A percentile compares a stretch with the other conserved stretches of the same genome.
Evolutionary conservation across 2,329 filamentous ascomycete species (phyloP).

Genomic region (Diplodia seriata): DNA sequence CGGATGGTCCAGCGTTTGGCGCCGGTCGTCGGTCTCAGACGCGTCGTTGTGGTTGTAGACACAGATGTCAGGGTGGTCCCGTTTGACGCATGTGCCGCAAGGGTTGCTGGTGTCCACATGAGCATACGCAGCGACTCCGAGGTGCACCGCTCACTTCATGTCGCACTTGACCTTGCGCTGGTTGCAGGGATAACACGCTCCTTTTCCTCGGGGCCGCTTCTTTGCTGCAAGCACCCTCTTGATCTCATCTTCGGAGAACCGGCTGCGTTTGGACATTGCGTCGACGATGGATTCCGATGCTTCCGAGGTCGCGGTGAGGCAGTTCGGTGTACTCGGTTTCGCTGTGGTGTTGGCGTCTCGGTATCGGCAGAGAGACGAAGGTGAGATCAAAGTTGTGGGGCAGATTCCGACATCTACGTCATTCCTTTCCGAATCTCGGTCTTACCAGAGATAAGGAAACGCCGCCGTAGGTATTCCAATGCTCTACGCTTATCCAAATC

Average conservation of each 20-base stretch:
- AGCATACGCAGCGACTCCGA: background rate
- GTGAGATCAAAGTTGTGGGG: background rate
- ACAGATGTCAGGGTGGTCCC: slow-evolving; percentile 24
- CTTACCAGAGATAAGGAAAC: background rate
- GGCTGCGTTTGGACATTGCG: slow-evolving; percentile 12
- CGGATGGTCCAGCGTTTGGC: background rate
- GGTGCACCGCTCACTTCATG: slow-evolving; percentile 19
- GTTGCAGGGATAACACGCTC: slow-evolving; percentile 30
- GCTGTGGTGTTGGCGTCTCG: background rate
- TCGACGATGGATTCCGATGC: no score
- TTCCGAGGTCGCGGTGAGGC: no score
- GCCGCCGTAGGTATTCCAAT: no score
- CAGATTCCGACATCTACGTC: background rate
- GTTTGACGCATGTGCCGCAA: slow-evolving; percentile 2
- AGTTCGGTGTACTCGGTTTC: background rate
- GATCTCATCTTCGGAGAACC: slow-evolving; percentile 17
- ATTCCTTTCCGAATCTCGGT: background rate
- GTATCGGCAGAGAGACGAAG: background rate
- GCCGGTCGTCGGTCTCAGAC: background rate
- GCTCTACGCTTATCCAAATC: no score
- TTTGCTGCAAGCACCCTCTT: slow-evolving; percentile 15
- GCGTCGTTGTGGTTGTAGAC: background rate
- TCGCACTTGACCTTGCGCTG: slow-evolving; percentile 29
- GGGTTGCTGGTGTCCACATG: background rate
- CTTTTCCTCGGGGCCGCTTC: slow-evolving; percentile 22